Conservation (phyloP, 768 basidiomycete genomes). For the Mycena epipterygia region DNA sequence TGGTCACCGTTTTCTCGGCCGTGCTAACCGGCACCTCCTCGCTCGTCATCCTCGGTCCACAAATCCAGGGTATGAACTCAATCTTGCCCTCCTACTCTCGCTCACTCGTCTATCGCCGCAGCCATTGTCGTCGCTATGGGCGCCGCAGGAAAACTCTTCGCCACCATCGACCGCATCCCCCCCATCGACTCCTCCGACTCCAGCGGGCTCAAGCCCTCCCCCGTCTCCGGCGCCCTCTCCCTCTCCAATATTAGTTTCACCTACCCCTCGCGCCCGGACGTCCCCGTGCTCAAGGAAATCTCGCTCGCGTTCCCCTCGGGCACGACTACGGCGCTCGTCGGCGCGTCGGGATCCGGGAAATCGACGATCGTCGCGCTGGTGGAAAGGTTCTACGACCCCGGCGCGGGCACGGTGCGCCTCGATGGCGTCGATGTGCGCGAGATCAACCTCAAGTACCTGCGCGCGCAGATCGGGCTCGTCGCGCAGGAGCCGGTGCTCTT, state of each 20-base stretch:
- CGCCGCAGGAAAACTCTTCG: constrained; percentile 89
- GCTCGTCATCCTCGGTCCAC: constrained; percentile 54
- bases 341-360: constrained; percentile 84
- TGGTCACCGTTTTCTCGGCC: constrained; percentile 76
- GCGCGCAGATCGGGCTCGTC: constrained; percentile 89
- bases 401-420: constrained; percentile 73
- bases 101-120: constrained; percentile 38
- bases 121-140: constrained; percentile 83
- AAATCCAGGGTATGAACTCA: constrained; percentile 58
- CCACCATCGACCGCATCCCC: constrained; percentile 90
- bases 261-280: constrained; percentile 85
- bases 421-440: constrained; percentile 82
- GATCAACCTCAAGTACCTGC: constrained; percentile 87
- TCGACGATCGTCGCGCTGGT: constrained; percentile 82
- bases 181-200: constrained; percentile 84
- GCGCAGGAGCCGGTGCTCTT: constrained; percentile 91
- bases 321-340: constrained; percentile 84
- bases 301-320: constrained; percentile 78
- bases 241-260: constrained; percentile 82
- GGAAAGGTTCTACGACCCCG: constrained; percentile 91
- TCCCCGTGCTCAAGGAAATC: constrained; percentile 83
- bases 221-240: constrained; percentile 75
- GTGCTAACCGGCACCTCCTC: constrained; percentile 81
- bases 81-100: background rate
- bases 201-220: constrained; percentile 74